Evolutionary conservation across 228 moss, liverwort and hornwort genomes (phyloP).

Genomic region (Sphagnum fallax): DNA sequence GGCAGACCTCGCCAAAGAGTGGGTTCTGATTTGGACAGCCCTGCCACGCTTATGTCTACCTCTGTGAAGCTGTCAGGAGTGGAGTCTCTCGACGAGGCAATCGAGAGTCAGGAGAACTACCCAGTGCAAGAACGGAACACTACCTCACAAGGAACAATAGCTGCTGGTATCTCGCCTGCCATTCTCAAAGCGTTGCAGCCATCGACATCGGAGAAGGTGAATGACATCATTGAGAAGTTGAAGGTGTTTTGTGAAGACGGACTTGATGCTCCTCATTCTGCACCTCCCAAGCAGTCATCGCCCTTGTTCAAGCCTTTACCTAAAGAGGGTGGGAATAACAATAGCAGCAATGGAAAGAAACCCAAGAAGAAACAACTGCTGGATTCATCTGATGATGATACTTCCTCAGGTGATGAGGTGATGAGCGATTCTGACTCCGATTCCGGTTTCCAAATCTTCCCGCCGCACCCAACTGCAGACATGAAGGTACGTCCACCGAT

Average conservation of each 20-base stretch:
- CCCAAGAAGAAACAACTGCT: conserved; percentile 1
- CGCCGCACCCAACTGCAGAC: conserved; percentile 24
- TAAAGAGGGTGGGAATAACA: too few relatives aligned
- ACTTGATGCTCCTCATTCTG: too few relatives aligned
- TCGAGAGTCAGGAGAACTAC: conserved; percentile 14
- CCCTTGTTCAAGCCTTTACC: too few relatives aligned
- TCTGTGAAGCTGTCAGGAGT: conserved; percentile 13
- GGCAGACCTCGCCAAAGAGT: conserved; percentile 1
- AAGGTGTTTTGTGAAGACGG: conserved; percentile 1
- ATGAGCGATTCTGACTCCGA: conserved; percentile 28
- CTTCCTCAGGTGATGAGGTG: conserved; percentile 19
- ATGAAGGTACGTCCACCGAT: conserved; percentile 48
- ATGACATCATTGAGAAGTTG: conserved; percentile 22
- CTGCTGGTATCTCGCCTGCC: not conserved
- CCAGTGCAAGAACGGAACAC: not conserved
- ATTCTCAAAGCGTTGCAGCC: conserved; percentile 5
- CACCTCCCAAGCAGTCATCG: too few relatives aligned
- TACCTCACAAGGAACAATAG: not conserved
- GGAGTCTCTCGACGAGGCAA: not conserved
- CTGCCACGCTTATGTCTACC: not conserved
- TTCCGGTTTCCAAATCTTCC: conserved; percentile 37
- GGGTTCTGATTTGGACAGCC: conserved; percentile 15
- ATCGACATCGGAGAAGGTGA: conserved; percentile 13
- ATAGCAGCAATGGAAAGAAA: not conserved
- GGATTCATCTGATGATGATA: conserved; percentile 12